Evolutionary conservation across 1,139 yeast species (phyloP), one percentile per base, ranked within the genome.

Genomic region (Wickerhamomyces sp.): DNA sequence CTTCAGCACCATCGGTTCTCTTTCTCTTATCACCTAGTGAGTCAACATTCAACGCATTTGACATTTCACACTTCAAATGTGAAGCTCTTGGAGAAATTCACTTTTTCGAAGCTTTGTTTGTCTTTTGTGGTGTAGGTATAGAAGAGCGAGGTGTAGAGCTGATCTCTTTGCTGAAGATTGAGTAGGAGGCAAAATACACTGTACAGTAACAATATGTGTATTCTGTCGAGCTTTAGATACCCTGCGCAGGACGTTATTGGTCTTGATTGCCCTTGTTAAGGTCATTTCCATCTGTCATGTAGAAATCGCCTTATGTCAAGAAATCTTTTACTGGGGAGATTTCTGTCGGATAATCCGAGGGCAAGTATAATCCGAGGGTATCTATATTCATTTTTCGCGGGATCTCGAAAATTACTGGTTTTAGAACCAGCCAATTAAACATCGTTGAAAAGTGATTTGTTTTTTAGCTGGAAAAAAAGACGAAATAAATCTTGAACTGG

Each of bases 371-470:
- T 4, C 23, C 23, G 23, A 18, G 23, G 23, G 23, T 10, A 35
- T n/a, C n/a, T n/a, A n/a, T 29, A 39, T n/a, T 8, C 4, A 8
- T 14, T 7, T 18, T 32, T 27, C 32, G 32, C 27, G 39, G n/a
- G 4, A 15, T 9, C 33, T 34, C 42, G 45, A 39, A 42, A 35
- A 7, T 27, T 32, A 7, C 30, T 18, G 7, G 13, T 32, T 27
- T 29, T 14, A 27, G 11, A 13, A 37, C 39, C 51, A 54, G 53
- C 58, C 58, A 55, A 55, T 55, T 32, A 49, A 43, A 43, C 35
- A 35, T 39, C 44, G 39, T 36, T 42, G 46, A 55, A 55, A 53
- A 45, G 44, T 31, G 49, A 51, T 48, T 51, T 53, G 34, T 33
- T 34, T 15, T 23, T 27, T 31, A 2, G 46, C 36, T 30, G 35